Percentiles rank a stretch among this genome's conserved stretches.
These are phyloP conservation scores for Mycena polygramma DNA, from an alignment of 768 basidiomycete species.

Conservation along the genomic window DNA sequence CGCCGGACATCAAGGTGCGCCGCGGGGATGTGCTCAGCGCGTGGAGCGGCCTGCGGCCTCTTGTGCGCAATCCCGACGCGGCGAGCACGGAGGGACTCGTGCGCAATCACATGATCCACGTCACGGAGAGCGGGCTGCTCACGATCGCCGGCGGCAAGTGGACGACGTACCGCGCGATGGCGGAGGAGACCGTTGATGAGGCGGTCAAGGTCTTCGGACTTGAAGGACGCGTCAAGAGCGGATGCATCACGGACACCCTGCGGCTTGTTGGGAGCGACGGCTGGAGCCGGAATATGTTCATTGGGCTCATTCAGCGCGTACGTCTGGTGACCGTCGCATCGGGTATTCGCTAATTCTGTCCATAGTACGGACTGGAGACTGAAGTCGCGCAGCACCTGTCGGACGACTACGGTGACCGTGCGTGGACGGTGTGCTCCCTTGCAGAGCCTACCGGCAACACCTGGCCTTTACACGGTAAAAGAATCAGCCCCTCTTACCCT, in stretches of 20 bases:
- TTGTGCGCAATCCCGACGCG: slow-evolving; percentile 83
- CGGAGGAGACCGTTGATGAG: slow-evolving; percentile 91
- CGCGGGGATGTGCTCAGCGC: slow-evolving; percentile 96
- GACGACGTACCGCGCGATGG: slow-evolving; percentile 98
- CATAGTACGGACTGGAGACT: slow-evolving; percentile 87
- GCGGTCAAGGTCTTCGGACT: slow-evolving; percentile 87
- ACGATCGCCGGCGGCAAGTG: slow-evolving; percentile 99
- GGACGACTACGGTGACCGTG: slow-evolving; percentile 95
- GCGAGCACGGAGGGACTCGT: slow-evolving; percentile 89
- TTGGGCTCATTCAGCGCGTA: slow-evolving; percentile 92
- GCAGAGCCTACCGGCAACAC: slow-evolving; percentile 80
- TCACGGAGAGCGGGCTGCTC: slow-evolving; percentile 83
- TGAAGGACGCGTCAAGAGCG: slow-evolving; percentile 62
- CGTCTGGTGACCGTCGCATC: slow-evolving; percentile 42
- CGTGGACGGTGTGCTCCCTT: slow-evolving; percentile 92
- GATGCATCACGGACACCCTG: slow-evolving; percentile 84
- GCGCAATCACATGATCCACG: slow-evolving; percentile 92
- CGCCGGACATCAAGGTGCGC: slow-evolving; percentile 93
- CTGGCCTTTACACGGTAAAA: slow-evolving; percentile 91
- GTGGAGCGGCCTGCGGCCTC: slow-evolving; percentile 92
- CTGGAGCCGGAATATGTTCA: slow-evolving; percentile 98
- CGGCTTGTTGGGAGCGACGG: slow-evolving; percentile 93
- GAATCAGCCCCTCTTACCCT: slow-evolving; percentile 79
- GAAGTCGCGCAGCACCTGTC: slow-evolving; percentile 95
- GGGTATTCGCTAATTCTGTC: slow-evolving; percentile 7